A percentile compares a stretch with the other conserved stretches of the same genome.
Conservation (phyloP, 2,329 filamentous ascomycete species). For the Pestalotiopsis sp. region DNA sequence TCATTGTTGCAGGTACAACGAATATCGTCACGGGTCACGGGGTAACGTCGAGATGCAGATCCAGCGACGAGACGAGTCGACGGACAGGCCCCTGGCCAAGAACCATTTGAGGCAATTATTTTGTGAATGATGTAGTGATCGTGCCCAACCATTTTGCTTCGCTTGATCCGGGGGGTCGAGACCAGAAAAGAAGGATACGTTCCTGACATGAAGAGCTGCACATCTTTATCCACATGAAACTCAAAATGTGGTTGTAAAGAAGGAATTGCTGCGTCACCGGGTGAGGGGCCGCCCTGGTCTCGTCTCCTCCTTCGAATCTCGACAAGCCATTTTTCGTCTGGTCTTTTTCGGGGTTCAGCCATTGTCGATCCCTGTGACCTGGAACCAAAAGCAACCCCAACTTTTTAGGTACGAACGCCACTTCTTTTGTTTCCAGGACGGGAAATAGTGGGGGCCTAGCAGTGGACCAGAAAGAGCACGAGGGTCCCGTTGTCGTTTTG, state of each 20-base stretch:
- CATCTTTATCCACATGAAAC: constrained; percentile 7
- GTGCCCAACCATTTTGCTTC: neutral
- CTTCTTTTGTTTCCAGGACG: neutral
- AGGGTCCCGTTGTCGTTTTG: neutral
- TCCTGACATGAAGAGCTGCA: constrained; percentile 1
- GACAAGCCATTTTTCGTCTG: neutral
- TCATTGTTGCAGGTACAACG: neutral
- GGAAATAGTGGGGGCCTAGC: neutral
- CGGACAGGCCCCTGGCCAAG: neutral
- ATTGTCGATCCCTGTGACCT: constrained; percentile 1
- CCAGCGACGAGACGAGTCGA: neutral
- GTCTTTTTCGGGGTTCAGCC: neutral
- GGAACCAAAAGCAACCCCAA: neutral
- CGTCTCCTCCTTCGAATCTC: neutral
- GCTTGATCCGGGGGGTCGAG: neutral
- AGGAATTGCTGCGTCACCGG: constrained; percentile 3
- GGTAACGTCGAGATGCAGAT: neutral
- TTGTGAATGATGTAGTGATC: neutral
- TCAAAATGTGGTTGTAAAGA: neutral
- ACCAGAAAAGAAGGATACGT: neutral
- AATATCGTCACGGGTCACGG: neutral
- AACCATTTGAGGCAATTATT: neutral
- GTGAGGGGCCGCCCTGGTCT: neutral
- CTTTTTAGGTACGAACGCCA: neutral
- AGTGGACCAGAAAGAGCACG: neutral